Evolutionary conservation across 139 green algal genomes (phyloP).

Genomic region (Picochlorum sp.): DNA sequence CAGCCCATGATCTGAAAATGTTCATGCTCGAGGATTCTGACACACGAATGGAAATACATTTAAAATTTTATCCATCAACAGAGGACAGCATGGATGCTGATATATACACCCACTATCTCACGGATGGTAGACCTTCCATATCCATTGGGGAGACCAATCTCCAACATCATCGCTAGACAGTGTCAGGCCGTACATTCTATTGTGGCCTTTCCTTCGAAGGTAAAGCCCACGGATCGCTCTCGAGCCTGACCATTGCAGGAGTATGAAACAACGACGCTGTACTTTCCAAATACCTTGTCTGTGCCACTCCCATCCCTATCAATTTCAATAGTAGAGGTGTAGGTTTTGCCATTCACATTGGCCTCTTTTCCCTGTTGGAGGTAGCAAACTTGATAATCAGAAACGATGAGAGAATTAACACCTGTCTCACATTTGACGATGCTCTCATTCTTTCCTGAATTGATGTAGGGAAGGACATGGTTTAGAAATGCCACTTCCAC

Average conservation of each 20-base stretch:
- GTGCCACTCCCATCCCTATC: neutral
- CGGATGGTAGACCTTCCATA: too few relatives aligned
- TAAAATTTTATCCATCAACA: neutral
- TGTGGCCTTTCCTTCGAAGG: neutral
- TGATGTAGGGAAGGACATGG: neutral
- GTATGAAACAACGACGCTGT: neutral
- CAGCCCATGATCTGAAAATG: too few relatives aligned
- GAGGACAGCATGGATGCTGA: neutral
- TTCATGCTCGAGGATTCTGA: too few relatives aligned
- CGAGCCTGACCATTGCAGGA: neutral
- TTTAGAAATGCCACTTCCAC: slow-evolving; percentile 1
- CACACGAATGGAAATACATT: too few relatives aligned
- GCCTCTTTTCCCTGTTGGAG: neutral
- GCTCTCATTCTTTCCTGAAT: neutral
- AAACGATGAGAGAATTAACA: neutral
- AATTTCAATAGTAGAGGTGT: neutral
- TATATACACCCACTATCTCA: too few relatives aligned
- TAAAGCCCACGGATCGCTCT: neutral
- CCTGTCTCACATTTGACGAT: neutral
- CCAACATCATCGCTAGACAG: too few relatives aligned
- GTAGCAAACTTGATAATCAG: slow-evolving; percentile 1
- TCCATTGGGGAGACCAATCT: too few relatives aligned
- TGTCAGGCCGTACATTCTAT: neutral
- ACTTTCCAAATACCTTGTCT: neutral
- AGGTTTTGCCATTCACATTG: slow-evolving; percentile 3